A percentile compares a stretch with the other conserved stretches of the same genome.
Conservation (phyloP, 2,329 filamentous ascomycete species). For the Neospermospora avenae region DNA sequence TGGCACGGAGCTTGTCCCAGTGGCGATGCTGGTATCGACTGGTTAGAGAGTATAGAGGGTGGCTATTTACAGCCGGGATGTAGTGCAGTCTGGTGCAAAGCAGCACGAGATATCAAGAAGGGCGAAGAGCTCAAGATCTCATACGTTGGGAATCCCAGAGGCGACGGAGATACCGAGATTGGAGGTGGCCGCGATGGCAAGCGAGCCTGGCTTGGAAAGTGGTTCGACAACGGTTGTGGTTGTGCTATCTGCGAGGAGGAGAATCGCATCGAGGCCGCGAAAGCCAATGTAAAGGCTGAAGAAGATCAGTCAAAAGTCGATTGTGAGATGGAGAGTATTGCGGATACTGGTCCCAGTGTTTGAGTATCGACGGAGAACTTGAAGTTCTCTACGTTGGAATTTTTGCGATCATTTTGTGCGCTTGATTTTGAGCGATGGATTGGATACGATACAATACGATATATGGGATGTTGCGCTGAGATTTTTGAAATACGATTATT, state of each 20-base stretch:
- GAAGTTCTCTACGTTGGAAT: background rate
- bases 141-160: slow-evolving; percentile 28
- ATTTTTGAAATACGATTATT: background rate
- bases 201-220: slow-evolving; percentile 24
- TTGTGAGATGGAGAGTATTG: background rate
- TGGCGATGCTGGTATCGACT: background rate
- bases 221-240: slow-evolving; percentile 31
- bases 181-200: slow-evolving; percentile 7
- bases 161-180: background rate
- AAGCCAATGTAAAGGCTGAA: background rate
- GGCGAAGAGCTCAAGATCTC: slow-evolving; percentile 32
- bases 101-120: slow-evolving; percentile 23
- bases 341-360: background rate
- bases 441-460: background rate
- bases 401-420: background rate
- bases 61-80: slow-evolving; percentile 22
- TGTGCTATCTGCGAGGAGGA: slow-evolving; percentile 27
- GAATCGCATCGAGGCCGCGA: slow-evolving; percentile 5
- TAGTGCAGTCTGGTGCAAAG: slow-evolving; percentile 22
- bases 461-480: background rate
- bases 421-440: background rate
- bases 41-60: slow-evolving; percentile 10
- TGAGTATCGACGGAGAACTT: background rate
- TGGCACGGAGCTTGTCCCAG: slow-evolving; percentile 24
- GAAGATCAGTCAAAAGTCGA: background rate